These are phyloP conservation scores for Eutreptiella sp. DNA, from an alignment of 208 protist genomes.

Conservation along the genomic window DNA sequence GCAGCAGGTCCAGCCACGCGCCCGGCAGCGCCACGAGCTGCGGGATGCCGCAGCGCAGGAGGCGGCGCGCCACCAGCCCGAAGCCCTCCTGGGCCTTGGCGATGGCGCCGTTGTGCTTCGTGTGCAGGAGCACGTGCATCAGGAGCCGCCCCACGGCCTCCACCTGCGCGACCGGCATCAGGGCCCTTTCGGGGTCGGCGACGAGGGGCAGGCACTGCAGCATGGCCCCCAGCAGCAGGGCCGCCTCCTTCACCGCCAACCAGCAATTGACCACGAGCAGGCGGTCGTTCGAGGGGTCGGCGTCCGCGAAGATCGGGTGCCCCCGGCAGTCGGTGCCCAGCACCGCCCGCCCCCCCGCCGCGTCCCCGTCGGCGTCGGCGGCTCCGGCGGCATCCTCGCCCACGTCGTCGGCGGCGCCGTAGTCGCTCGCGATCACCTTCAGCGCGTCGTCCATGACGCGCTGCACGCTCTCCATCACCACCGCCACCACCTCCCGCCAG, in stretches of 20 bases:
- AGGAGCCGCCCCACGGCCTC: slow-evolving; percentile 8
- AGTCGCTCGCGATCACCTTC: slow-evolving; percentile 3
- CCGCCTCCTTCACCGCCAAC: slow-evolving; percentile 27
- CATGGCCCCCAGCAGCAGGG: background rate
- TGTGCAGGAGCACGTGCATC: background rate
- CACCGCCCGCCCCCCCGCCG: background rate
- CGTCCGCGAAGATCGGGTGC: slow-evolving; percentile 13
- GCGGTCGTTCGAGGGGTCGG: background rate
- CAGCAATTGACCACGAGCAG: slow-evolving; percentile 29
- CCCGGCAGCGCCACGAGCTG: background rate
- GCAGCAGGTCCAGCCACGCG: slow-evolving; percentile 15
- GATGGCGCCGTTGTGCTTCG: slow-evolving; percentile 35
- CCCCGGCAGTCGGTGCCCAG: slow-evolving; percentile 23
- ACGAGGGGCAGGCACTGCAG: background rate
- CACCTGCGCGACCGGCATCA: slow-evolving; percentile 1
- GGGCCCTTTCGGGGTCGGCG: background rate
- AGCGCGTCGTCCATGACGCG: background rate
- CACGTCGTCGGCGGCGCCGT: slow-evolving; percentile 1
- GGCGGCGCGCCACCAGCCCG: slow-evolving; percentile 5
- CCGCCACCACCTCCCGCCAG: slow-evolving; percentile 6
- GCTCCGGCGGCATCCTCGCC: background rate
- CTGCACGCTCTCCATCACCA: background rate
- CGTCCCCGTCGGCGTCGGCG: background rate
- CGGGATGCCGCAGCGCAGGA: slow-evolving; percentile 1
- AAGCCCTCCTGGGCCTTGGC: slow-evolving; percentile 15